Evolutionary conservation across 768 basidiomycete genomes (phyloP).

Genomic region (Pleurotus tuber-regium): DNA sequence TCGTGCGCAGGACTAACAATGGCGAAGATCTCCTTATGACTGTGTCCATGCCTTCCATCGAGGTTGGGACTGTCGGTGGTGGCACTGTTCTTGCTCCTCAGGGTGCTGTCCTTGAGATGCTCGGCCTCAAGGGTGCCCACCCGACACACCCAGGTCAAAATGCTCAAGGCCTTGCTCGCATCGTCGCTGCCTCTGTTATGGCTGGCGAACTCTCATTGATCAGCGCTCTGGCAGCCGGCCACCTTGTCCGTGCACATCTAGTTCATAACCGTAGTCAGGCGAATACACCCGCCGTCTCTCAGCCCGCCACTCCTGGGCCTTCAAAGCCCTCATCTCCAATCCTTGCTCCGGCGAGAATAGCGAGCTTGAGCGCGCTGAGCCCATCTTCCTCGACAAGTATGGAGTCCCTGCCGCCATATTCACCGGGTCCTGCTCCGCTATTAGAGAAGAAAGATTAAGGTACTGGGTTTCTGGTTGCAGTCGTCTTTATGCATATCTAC

Average conservation of each 20-base stretch:
- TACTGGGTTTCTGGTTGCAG: not conserved
- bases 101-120: constrained; percentile 86
- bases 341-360: constrained; percentile 6
- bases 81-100: constrained; percentile 93
- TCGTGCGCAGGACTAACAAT: constrained; percentile 66
- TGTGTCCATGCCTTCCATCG: constrained; percentile 97
- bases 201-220: constrained; percentile 94
- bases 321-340: constrained; percentile 12
- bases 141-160: constrained; percentile 84
- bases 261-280: constrained; percentile 86
- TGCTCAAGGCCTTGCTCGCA: constrained; percentile 82
- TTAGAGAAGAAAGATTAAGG: constrained; percentile 4
- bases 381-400: constrained; percentile 11
- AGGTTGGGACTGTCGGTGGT: constrained; percentile 97
- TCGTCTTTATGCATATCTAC: not conserved
- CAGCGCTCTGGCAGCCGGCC: constrained; percentile 91
- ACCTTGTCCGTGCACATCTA: constrained; percentile 91
- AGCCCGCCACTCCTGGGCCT: constrained; percentile 58
- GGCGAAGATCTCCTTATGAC: constrained; percentile 92
- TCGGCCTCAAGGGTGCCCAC: constrained; percentile 90
- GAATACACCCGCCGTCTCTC: constrained; percentile 69
- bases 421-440: constrained; percentile 15
- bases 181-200: constrained; percentile 94
- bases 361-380: constrained; percentile 3
- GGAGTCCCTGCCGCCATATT: constrained; percentile 41